Base-by-base conservation (phyloP, 257 asterid genomes). In the Solanum boliviense region DNA sequence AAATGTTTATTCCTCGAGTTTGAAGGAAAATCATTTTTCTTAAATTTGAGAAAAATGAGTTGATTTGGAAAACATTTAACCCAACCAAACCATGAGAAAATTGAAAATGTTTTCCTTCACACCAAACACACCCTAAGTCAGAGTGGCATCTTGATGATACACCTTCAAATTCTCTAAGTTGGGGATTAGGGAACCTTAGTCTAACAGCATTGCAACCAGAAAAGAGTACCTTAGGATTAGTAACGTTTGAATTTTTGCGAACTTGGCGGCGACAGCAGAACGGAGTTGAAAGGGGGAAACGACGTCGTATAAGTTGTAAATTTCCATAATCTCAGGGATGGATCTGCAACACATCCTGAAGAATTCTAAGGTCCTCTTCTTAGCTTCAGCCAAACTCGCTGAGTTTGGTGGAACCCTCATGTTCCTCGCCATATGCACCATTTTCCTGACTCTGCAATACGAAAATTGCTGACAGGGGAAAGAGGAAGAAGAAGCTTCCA, bases 261-360 rank as follows among this genome's bases (percentile, higher is more conserved):
- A 96, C 90, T 93, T 94, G 36, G 98, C 84, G 48, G 98, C 88
- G 89, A 97, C 89, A 88, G 92, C 48, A 62, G 98, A 88, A 87
- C 98, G 98, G 83, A 95, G 98, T 91, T 95, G 90, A 35, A 95
- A 31, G 27, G 98, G 96, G 35, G 93, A 27, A 58, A 91, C 98
- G 88, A 97, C 98, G 67, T 95, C 98, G 86, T 94, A 91, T 8
- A 97, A 91, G 90, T 88, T 91, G 90, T 97, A 97, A 68, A 94
- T 92, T 0, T 97, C 98, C 98, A 97, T 94, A 70, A 95, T 88
- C 4, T 91, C 90, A 46, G 98, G 98, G 88, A 97, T 89, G 87
- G 98, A 97, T 94, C 98, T 93, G 92, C 98, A 97, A 32, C 98
- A 95, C 91, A 93, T 88, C 93, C 91, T 94, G 93, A 95, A 95